Evolutionary conservation across 148 eudicot genomes (phyloP), one percentile per base, ranked within the genome.

Genomic region (Talinum fruticosum): DNA sequence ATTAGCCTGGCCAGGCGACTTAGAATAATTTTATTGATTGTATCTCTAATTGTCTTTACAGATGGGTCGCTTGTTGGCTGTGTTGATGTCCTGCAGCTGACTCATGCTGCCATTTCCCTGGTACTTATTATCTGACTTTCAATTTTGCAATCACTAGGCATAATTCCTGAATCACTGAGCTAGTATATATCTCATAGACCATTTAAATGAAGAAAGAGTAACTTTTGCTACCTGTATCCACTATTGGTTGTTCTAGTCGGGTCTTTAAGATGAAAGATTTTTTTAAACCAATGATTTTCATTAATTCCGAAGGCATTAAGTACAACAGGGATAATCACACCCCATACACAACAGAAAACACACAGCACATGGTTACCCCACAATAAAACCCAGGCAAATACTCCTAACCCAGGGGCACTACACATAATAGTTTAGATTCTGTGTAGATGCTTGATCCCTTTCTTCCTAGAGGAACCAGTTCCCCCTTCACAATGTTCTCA

Each of bases 91-190:
- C 84, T 95, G 80, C 97, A 89, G 84, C 85, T 95, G 79, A 91
- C 96, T 82, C 97, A 95, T 78, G 97, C 99, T 35, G 96, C 99
- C 44, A 87, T 95, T 73, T 92, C 96, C 33, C 87, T 91, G 99
- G 99, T 89, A 88, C 79, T 34, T 73, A 24, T 71, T 68, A 64
- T 26, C 33, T n/a, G 10, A 7, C 28, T 26, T 14, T 15, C 1
- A 49, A 24, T 64, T 14, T 71, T 54, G 24, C 51, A 23, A 37
- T 61, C 70, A 37, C 28, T 26, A 35, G 29, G 21, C 37, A 1
- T 54, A 49, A 32, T 67, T 16, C 41, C 24, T 72, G 44, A 36
- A 38, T 26, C 53, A 62, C 33, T 73, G 54, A 41, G 35, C 12
- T 28, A 32, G 19, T 54, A 26, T 36, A 29, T 65, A 35, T 19